A percentile compares a stretch with the other conserved stretches of the same genome.
phyloP scores from a whole-genome alignment of 1,284 basidiomycete genomes.

The Cutaneotrichosporon arboriforme region DNA sequence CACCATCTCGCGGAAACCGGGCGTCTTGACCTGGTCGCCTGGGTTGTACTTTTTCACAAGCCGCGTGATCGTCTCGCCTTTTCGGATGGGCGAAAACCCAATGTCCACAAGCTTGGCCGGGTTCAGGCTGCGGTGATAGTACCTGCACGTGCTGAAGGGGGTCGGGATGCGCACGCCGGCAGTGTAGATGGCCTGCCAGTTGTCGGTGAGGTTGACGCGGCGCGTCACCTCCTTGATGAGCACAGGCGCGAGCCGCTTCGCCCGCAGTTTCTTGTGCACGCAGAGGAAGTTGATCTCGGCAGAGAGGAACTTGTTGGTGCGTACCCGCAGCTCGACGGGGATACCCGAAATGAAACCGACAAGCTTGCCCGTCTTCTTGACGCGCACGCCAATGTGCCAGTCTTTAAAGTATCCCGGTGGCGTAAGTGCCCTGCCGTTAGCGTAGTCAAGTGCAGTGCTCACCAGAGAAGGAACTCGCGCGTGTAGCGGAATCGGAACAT shows the following conservation, averaged over 20 bases:
- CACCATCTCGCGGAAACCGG: constrained; percentile 83
- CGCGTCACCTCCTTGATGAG: constrained; percentile 98
- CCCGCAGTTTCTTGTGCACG: constrained; percentile 94
- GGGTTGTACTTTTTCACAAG: constrained; percentile 72
- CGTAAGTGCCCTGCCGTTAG: constrained; percentile 71
- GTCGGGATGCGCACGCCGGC: constrained; percentile 86
- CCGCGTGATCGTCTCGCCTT: constrained; percentile 76
- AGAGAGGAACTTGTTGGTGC: constrained; percentile 65
- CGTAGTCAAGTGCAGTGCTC: constrained; percentile 15
- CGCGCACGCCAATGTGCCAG: constrained; percentile 95
- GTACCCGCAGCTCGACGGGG: constrained; percentile 73
- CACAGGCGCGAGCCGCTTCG: constrained; percentile 91
- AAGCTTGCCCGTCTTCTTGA: constrained; percentile 80
- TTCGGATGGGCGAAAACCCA: constrained; percentile 80
- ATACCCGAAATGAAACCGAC: constrained; percentile 99
- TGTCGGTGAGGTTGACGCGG: constrained; percentile 77
- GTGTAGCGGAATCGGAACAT: constrained; percentile 95
- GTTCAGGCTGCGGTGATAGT: constrained; percentile 90
- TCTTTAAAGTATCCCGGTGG: constrained; percentile 89
- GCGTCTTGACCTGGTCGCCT: constrained; percentile 50
- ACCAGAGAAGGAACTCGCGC: constrained; percentile 92
- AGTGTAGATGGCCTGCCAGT: constrained; percentile 98
- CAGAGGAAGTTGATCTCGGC: constrained; percentile 98
- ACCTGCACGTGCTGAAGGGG: constrained; percentile 79
- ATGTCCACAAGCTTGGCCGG: constrained; percentile 87